phyloP scores from a whole-genome alignment of 352 stramenopile genomes.

The Pythium phragmitis region DNA sequence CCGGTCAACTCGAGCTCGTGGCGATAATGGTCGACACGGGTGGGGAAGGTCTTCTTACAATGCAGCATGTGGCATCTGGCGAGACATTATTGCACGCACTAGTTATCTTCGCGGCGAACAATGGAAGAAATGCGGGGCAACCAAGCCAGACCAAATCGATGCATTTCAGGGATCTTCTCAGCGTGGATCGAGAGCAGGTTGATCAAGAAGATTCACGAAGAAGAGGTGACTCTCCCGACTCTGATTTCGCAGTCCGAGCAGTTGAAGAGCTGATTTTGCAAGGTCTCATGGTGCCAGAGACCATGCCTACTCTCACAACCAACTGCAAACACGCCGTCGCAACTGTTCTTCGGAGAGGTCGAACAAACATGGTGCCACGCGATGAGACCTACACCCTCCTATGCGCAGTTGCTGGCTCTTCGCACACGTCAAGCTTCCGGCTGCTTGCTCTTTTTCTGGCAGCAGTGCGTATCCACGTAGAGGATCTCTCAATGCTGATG shows the following conservation, averaged over 20 bases:
- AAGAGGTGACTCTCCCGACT: background rate
- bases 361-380: background rate
- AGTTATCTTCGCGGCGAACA: background rate
- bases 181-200: background rate
- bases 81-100: constrained; percentile 17
- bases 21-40: constrained; percentile 48
- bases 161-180: background rate
- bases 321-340: background rate
- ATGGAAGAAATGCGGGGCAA: too few species aligned
- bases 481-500: background rate
- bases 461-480: constrained; percentile 1
- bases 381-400: background rate
- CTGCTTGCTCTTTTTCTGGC: constrained; percentile 5
- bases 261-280: constrained; percentile 9
- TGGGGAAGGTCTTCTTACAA: background rate
- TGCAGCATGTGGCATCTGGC: background rate
- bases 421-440: constrained; percentile 4
- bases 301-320: background rate
- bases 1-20: constrained; percentile 58
- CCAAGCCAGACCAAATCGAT: constrained; percentile 3
- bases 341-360: background rate
- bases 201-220: background rate
- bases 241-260: background rate
- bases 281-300: background rate
- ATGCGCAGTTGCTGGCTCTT: background rate